Evolutionary conservation across 108 stramenopile species (phyloP), one percentile per base, ranked within the genome.

Genomic region (Parietichytrium sp.): DNA sequence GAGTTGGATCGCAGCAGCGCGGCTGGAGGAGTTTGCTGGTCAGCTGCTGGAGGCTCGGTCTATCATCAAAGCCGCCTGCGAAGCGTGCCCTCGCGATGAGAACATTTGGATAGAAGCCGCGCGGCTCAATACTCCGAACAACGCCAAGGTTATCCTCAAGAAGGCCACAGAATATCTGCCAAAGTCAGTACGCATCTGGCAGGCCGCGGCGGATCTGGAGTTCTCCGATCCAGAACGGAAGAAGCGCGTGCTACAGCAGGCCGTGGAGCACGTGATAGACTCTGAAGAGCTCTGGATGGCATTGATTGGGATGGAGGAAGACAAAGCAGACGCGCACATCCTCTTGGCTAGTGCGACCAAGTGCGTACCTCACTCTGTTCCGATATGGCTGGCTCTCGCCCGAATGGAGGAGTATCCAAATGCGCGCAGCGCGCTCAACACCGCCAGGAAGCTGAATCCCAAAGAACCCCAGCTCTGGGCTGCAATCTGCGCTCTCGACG

Each of bases 31-130:
- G 82, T 93, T 91, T 26, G 97, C 96, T 10, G 92, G 93, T 3
- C 96, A 97, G 81, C 89, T 93, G 12, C 83, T 92, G 10, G 93
- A 94, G 51, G 98, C 98, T 18, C 92, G 98, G 2, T 95, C 95
- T 83, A 79, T 97, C 47, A 99, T 99, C 78, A 89, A 93, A 86
- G 92, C 96, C 77, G 98, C 96, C n/a, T 97, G 96, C 83, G 92
- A 96, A 80, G 86, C 86, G 7, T 97, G 96, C 89, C 93, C 96
- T 4, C 91, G 91, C 29, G 89, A 84, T 52, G 95, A 97, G 83
- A 97, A 99, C 85, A 95, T 99, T 25, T 99, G 97, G 98, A 83
- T 99, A 38, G 98, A 99, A 83, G 97, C 97, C 2, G 97, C 96
- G n/a, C 84, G 96, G 47, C 87, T 99, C 72, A 93, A 95, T 83